Conservation (phyloP, 1,139 yeast genomes). For the Debaryomyces psychrophilus region DNA sequence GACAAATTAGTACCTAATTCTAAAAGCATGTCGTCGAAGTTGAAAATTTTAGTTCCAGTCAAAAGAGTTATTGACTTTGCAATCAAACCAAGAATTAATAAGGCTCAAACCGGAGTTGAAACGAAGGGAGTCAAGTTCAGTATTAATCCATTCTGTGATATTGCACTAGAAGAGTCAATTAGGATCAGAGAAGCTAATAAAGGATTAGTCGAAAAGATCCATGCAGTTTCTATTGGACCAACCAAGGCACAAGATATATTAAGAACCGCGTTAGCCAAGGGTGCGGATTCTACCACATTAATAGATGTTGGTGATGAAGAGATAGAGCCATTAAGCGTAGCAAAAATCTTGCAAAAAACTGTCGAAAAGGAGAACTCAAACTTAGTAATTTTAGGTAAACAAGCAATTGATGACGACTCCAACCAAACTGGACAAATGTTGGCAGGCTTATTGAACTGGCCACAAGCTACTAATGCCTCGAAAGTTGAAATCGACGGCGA, state of each 20-base stretch:
- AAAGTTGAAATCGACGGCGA: constrained; percentile 72
- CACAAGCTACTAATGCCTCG: constrained; percentile 96
- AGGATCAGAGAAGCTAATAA: constrained; percentile 71
- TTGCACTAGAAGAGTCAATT: constrained; percentile 91
- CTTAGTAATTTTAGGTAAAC: constrained; percentile 88
- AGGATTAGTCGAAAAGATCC: constrained; percentile 76
- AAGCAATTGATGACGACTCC: constrained; percentile 93
- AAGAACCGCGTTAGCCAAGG: constrained; percentile 91
- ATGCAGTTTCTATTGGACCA: constrained; percentile 93
- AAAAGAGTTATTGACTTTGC: constrained; percentile 95
- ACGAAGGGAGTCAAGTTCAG: constrained; percentile 90
- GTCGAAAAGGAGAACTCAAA: constrained; percentile 74
- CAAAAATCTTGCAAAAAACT: constrained; percentile 76
- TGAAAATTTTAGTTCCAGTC: constrained; percentile 87
- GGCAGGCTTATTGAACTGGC: constrained; percentile 94
- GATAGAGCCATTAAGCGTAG: constrained; percentile 88
- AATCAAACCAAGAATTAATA: constrained; percentile 88
- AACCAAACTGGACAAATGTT: constrained; percentile 98
- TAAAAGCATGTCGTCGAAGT: constrained; percentile 38
- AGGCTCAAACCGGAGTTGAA: constrained; percentile 83
- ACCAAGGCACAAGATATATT: constrained; percentile 84
- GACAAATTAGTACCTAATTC: neutral
- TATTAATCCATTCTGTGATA: constrained; percentile 96
- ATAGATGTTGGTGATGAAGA: constrained; percentile 75
- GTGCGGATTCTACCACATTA: constrained; percentile 84